Evolutionary conservation across 352 stramenopile genomes (phyloP), one percentile per base, ranked within the genome.

Genomic region (Thalassiosira livingstoniorum): DNA sequence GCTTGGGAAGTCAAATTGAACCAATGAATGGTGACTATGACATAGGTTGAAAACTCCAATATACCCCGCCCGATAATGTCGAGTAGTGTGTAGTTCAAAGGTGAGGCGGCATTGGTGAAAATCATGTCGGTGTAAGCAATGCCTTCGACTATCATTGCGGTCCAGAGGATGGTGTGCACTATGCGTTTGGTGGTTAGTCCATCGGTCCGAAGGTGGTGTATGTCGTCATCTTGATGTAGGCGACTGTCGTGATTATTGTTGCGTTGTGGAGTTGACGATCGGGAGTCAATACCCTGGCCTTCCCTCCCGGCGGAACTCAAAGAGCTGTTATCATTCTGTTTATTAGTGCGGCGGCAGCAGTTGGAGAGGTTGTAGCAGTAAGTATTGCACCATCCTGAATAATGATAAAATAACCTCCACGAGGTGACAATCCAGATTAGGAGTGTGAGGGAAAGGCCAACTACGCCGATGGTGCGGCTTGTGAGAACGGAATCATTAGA

Each of bases 341-440:
- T n/a, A n/a, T n/a, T n/a, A 10, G 25, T 15, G 35, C 34, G 13
- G 23, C 32, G 42, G 4, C 69, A 23, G 58, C 51, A 43, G 63
- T 66, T 61, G 10, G 25, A 61, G 3, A 65, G 62, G n/a, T n/a
- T n/a, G n/a, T 23, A 45, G 57, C 43, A 78, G 54, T 70, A 79
- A 18, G 77, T 27, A 25, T 21, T n/a, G 55, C 76, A 75, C 45
- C 57, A 76, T 34, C 62, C 57, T 21, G 75, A 83, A 63, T 78
- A 77, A 60, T 92, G 86, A 64, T 89, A 87, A n/a, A 88, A 34
- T n/a, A 92, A 55, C 25, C 87, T 60, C 81, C 83, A 89, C 1
- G 83, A 86, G 13, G 79, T 60, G 32, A 89, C 37, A 3, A 85
- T 21, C 80, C 74, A 90, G 1, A 92, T 57, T 13, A 84, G 31